These are phyloP conservation scores for Cunninghamia lanceolata DNA, from an alignment of 75 land plant genomes.

Conservation along the genomic window DNA sequence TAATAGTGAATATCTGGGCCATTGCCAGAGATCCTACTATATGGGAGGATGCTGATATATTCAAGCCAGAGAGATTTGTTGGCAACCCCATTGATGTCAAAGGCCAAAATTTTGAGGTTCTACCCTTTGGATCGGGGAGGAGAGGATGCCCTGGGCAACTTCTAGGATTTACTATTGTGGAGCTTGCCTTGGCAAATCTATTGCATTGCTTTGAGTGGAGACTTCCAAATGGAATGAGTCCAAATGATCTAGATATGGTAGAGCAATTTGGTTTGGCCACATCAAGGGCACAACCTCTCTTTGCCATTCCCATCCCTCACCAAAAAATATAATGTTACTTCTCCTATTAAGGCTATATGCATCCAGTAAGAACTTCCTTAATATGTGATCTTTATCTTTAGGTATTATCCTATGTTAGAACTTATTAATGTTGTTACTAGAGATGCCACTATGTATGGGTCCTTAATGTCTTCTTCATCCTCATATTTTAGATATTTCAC, in stretches of 20 bases:
- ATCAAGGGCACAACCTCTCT: background rate
- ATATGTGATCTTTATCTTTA: too few relatives aligned
- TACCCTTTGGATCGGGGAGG: conserved; percentile 17
- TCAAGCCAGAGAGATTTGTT: conserved; percentile 30
- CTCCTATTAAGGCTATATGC: background rate
- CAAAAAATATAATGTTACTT: background rate
- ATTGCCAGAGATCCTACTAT: conserved; percentile 6
- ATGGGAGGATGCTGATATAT: conserved; percentile 12
- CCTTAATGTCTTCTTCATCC: too few relatives aligned
- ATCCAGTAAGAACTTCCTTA: too few relatives aligned
- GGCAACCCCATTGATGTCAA: background rate
- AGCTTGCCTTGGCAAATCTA: conserved; percentile 12
- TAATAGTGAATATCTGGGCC: conserved; percentile 10
- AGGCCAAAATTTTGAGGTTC: conserved; percentile 10
- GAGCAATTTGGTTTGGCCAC: conserved; percentile 11
- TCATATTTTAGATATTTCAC: too few relatives aligned
- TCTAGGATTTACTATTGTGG: conserved; percentile 6
- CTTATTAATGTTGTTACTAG: too few relatives aligned
- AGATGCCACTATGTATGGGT: too few relatives aligned
- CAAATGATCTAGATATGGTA: conserved; percentile 6
- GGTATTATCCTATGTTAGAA: too few relatives aligned
- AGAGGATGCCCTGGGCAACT: conserved; percentile 9
- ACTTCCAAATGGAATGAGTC: background rate
- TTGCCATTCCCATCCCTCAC: background rate
- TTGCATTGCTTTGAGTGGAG: conserved; percentile 14